Base-by-base conservation (phyloP, 2,329 filamentous ascomycete species). In the Dryadomyces sulphureus region DNA sequence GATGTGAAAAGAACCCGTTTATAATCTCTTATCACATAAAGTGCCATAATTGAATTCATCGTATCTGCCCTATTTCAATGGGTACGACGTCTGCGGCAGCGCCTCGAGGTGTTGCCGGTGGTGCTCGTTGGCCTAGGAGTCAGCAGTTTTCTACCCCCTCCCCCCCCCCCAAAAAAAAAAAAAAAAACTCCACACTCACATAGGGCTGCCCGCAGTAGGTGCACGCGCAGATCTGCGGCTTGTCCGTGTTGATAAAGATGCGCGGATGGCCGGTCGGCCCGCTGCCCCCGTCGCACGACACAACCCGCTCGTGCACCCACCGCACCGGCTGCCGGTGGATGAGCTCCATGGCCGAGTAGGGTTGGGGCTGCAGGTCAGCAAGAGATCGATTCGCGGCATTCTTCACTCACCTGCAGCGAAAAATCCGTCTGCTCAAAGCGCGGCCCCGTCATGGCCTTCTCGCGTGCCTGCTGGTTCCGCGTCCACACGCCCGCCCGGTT, bases 401-500 rank as follows among this genome's bases (percentile, higher is more conserved):
- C n/a, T n/a, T n/a, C n/a, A n/a, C n/a, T n/a, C 70, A 95, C 90
- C 84, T 98, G 92, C 54, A 82, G 68, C 56, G 81, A 78, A 67
- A 96, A 90, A 59, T 94, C 86, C 30, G 87, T 96, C 77, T 96
- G 90, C 72, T 98, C 92, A 59, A 98, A 98, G 56, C 90, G 74
- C 53, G 92, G 92, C 38, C 92, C 92, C 38, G 79, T 79, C 90
- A 98, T 98, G 45, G 88, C 92, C 63, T 79, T 66, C 45, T 77
- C 74, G 57, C 90, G 75, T 35, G 87, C 79, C 64, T 78, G 77
- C 73, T 98, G 92, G 67, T 79, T 94, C 59, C 77, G 69, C 50
- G 86, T 87, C 92, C 92, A 98, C 49, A 86, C 74, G 6, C 66
- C 76, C 49, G 71, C 66, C 52, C 88, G 78, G 70, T 98, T 98